A percentile compares a stretch with the other conserved stretches of the same genome.
These are phyloP conservation scores for Eremochloa ophiuroides DNA, from an alignment of 176 grass and related monocot genomes.

Conservation along the genomic window DNA sequence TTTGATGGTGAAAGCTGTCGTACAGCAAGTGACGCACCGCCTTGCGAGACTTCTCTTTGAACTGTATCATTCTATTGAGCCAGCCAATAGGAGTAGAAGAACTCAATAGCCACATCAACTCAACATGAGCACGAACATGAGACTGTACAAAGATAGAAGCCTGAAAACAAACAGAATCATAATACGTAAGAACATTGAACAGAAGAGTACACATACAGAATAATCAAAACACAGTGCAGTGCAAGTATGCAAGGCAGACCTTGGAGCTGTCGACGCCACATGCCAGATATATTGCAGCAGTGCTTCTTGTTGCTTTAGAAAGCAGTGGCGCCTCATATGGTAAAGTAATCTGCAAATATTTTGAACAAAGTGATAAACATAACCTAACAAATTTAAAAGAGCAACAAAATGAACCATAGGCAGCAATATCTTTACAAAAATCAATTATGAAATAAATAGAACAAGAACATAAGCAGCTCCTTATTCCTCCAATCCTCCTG, in stretches of 20 bases:
- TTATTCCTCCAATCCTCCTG: background rate
- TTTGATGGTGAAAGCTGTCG: slow-evolving; percentile 50
- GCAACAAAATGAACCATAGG: background rate
- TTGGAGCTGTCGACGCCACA: slow-evolving; percentile 93
- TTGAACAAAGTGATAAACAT: background rate
- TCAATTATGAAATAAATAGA: background rate
- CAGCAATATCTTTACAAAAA: background rate
- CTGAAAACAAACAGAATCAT: slow-evolving; percentile 43
- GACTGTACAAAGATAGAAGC: slow-evolving; percentile 95
- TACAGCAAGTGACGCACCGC: slow-evolving; percentile 96
- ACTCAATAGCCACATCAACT: slow-evolving; percentile 98
- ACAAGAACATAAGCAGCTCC: background rate
- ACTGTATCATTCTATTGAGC: slow-evolving; percentile 98
- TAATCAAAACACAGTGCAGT: background rate
- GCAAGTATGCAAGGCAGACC: slow-evolving; percentile 41
- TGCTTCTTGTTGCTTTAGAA: slow-evolving; percentile 92
- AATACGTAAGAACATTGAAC: background rate
- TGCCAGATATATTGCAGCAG: slow-evolving; percentile 92
- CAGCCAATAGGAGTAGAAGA: slow-evolving; percentile 94
- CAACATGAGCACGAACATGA: slow-evolving; percentile 95
- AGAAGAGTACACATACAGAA: slow-evolving; percentile 1
- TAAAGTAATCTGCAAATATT: slow-evolving; percentile 71
- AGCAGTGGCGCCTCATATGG: slow-evolving; percentile 74
- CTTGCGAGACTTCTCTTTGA: slow-evolving; percentile 99
- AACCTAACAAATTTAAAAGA: background rate